Percentiles rank a stretch among this genome's conserved stretches.
Conservation (phyloP, 2,329 filamentous ascomycete species). For the Cadophora sp. region DNA sequence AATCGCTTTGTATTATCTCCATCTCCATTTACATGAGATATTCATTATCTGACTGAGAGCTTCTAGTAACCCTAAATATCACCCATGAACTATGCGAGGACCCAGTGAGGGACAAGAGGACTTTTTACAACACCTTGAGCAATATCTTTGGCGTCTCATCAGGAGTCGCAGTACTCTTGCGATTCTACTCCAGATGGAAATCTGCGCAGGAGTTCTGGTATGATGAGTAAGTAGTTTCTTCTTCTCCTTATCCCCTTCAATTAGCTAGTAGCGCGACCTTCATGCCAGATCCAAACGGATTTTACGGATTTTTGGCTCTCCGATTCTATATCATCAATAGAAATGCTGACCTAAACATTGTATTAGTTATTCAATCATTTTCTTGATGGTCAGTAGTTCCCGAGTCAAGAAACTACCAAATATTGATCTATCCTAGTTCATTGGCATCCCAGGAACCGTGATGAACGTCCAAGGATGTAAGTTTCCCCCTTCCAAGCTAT, state of each 20-base stretch:
- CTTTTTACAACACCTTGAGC: not conserved
- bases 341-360: not conserved
- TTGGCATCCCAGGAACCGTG: not conserved
- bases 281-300: not conserved
- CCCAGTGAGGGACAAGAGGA: conserved; percentile 1
- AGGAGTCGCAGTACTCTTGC: not conserved
- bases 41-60: not conserved
- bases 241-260: not conserved
- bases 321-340: not conserved
- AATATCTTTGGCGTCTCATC: not conserved
- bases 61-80: not conserved
- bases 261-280: not conserved
- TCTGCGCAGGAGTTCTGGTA: conserved; percentile 14
- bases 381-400: not conserved
- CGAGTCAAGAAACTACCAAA: not conserved
- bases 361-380: not conserved
- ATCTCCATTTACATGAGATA: too few relatives aligned
- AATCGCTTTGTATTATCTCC: not conserved
- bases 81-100: conserved; percentile 3
- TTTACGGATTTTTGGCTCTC: not conserved
- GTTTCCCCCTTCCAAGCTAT: not conserved
- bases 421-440: not conserved
- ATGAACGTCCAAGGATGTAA: conserved; percentile 6
- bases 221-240: conserved; percentile 5
- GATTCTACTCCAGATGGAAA: conserved; percentile 1